These are phyloP conservation scores for Chlorella sp. DNA, from an alignment of 139 green algal species.

Conservation along the genomic window DNA sequence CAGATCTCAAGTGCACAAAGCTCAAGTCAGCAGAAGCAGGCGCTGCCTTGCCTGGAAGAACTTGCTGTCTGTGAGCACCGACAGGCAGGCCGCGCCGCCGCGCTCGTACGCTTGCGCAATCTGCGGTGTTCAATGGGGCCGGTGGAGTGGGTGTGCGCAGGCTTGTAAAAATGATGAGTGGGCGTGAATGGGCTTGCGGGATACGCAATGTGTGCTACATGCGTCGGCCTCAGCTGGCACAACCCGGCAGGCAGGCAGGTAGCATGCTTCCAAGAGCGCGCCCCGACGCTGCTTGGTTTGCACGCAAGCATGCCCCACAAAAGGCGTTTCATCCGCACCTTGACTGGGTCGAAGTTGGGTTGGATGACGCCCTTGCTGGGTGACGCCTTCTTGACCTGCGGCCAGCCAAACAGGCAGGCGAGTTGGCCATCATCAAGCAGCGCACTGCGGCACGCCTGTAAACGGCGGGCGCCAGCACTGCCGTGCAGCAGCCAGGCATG, in stretches of 20 bases:
- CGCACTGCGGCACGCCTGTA: too few relatives aligned
- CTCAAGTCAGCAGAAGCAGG: background rate
- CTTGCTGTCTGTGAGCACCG: slow-evolving; percentile 95
- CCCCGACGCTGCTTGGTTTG: too few relatives aligned
- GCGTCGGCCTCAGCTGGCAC: background rate
- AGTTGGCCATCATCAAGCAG: too few relatives aligned
- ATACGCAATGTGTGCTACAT: too few relatives aligned
- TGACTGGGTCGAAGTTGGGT: slow-evolving; percentile 95
- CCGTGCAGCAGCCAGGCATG: background rate
- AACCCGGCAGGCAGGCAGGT: background rate
- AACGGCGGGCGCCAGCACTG: too few relatives aligned
- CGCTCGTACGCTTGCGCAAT: slow-evolving; percentile 93
- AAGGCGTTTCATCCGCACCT: slow-evolving; percentile 38
- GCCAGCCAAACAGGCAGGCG: too few relatives aligned
- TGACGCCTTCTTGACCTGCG: slow-evolving; percentile 98
- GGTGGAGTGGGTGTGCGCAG: too few relatives aligned
- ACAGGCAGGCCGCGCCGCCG: slow-evolving; percentile 95
- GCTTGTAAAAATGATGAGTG: too few relatives aligned
- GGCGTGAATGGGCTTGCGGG: too few relatives aligned
- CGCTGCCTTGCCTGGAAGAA: slow-evolving; percentile 80
- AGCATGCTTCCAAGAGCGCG: background rate
- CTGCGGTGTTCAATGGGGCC: slow-evolving; percentile 28
- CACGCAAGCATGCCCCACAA: too few relatives aligned
- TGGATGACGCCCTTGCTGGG: slow-evolving; percentile 96
- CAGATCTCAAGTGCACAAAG: too few relatives aligned